These are phyloP conservation scores for Mycena crocata DNA, from an alignment of 768 basidiomycete species.

Conservation along the genomic window DNA sequence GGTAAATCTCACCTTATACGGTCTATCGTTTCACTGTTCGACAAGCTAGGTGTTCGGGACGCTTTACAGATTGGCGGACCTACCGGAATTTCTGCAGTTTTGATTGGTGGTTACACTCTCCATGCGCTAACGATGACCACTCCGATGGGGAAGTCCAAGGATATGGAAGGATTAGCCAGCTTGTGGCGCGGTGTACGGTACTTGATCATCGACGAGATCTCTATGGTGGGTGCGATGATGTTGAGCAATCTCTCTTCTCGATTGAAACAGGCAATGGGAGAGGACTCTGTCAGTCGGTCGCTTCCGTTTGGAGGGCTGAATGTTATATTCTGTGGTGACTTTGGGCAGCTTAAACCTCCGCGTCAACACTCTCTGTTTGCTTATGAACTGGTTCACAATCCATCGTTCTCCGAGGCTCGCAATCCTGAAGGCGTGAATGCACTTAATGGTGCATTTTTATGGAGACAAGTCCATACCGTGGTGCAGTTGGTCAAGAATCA, in stretches of 20 bases:
- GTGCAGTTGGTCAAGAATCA: slow-evolving; percentile 28
- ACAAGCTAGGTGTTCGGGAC: background rate
- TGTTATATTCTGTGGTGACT: slow-evolving; percentile 46
- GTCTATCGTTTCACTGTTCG: slow-evolving; percentile 35
- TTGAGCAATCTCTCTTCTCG: slow-evolving; percentile 35
- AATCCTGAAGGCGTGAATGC: background rate
- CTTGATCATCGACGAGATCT: slow-evolving; percentile 37
- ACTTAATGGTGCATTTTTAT: background rate
- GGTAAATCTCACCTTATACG: slow-evolving; percentile 45
- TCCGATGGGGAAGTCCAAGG: slow-evolving; percentile 18
- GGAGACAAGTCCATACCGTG: background rate
- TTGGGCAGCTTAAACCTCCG: slow-evolving; percentile 40
- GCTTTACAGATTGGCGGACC: slow-evolving; percentile 1
- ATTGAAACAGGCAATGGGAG: slow-evolving; percentile 34
- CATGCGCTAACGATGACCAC: slow-evolving; percentile 40
- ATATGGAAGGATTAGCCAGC: background rate
- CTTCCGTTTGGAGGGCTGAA: slow-evolving; percentile 46
- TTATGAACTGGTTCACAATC: slow-evolving; percentile 14
- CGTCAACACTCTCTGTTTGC: slow-evolving; percentile 33
- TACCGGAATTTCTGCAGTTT: slow-evolving; percentile 43
- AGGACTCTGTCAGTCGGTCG: background rate
- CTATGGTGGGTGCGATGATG: slow-evolving; percentile 33
- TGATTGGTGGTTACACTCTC: slow-evolving; percentile 43
- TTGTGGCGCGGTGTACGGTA: slow-evolving; percentile 35
- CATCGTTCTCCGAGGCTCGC: background rate